Evolutionary conservation across 2,329 filamentous ascomycete species (phyloP).

Genomic region (Coniochaeta sp.): DNA sequence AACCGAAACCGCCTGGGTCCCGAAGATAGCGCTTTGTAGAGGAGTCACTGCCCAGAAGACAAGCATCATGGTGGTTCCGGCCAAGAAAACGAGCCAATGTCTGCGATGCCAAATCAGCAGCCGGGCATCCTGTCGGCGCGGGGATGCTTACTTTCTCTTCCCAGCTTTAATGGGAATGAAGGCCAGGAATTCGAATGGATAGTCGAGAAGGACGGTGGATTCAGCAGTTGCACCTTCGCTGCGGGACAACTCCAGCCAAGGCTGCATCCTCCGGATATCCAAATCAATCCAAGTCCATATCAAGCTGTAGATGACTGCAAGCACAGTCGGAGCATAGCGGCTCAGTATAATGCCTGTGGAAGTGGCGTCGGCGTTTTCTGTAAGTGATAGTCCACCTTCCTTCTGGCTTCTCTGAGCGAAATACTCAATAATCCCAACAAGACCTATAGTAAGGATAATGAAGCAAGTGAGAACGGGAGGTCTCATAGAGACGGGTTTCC

Average conservation of each 20-base stretch:
- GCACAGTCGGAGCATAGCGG: constrained; percentile 41
- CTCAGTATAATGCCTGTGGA: constrained; percentile 22
- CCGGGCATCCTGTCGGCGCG: background rate
- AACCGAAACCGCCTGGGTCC: constrained; percentile 22
- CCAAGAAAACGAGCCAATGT: constrained; percentile 46
- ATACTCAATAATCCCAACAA: constrained; percentile 37
- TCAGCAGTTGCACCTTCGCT: constrained; percentile 30
- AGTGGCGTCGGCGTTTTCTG: constrained; percentile 19
- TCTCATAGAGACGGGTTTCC: constrained; percentile 29
- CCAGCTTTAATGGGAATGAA: constrained; percentile 23
- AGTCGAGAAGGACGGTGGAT: constrained; percentile 43
- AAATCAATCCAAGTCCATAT: constrained; percentile 54
- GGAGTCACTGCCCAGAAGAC: constrained; percentile 50
- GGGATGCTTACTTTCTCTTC: constrained; percentile 21
- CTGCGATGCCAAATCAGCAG: constrained; percentile 27
- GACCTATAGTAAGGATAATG: constrained; percentile 23
- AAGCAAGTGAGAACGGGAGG: constrained; percentile 28
- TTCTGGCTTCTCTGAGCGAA: constrained; percentile 30
- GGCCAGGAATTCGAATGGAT: constrained; percentile 35
- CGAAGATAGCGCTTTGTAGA: constrained; percentile 47
- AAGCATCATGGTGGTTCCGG: constrained; percentile 37
- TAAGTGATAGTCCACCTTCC: constrained; percentile 31
- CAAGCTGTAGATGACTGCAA: constrained; percentile 48
- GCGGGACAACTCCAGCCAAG: constrained; percentile 50
- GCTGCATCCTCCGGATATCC: constrained; percentile 51